These are phyloP conservation scores for Chaetomium fimeti DNA, from an alignment of 495 filamentous ascomycete species.

Conservation along the genomic window DNA sequence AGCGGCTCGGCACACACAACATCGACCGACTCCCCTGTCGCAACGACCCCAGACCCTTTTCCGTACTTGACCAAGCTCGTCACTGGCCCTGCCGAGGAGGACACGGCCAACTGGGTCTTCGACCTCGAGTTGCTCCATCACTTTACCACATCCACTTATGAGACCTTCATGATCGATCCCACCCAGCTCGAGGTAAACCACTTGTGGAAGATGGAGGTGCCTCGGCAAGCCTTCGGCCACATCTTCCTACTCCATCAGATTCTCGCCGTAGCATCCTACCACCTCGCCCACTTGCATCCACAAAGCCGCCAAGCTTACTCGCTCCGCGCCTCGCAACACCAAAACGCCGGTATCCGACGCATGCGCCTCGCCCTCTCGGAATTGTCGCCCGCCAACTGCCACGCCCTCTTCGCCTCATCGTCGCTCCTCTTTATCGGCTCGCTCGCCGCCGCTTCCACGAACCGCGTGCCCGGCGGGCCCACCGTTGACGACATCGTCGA, in stretches of 20 bases:
- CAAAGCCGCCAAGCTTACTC: conserved; percentile 17
- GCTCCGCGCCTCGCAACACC: conserved; percentile 30
- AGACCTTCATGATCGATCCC: conserved; percentile 18
- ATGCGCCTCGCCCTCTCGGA: conserved; percentile 26
- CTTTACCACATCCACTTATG: conserved; percentile 26
- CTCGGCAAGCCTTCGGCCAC: conserved; percentile 27
- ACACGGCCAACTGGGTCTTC: conserved; percentile 25
- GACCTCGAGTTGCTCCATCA: conserved; percentile 36
- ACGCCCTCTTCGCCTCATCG: conserved; percentile 32
- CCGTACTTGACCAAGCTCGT: conserved; percentile 30
- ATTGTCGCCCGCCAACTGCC: conserved; percentile 33
- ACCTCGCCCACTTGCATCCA: conserved; percentile 30
- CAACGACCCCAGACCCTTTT: conserved; percentile 24
- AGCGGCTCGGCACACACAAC: conserved; percentile 5
- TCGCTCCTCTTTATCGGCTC: conserved; percentile 31
- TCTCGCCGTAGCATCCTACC: conserved; percentile 31
- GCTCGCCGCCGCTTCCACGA: conserved; percentile 21
- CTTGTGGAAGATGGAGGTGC: conserved; percentile 31
- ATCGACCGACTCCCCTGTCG: background rate
- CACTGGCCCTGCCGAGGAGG: conserved; percentile 15
- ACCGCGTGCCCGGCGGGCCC: background rate
- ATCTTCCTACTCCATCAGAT: conserved; percentile 35
- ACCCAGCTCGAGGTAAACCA: background rate
- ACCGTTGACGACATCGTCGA: conserved; percentile 29
- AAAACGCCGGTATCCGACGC: conserved; percentile 28